phyloP scores from a whole-genome alignment of 441 rosid genomes.

The Mallotus repandus region DNA sequence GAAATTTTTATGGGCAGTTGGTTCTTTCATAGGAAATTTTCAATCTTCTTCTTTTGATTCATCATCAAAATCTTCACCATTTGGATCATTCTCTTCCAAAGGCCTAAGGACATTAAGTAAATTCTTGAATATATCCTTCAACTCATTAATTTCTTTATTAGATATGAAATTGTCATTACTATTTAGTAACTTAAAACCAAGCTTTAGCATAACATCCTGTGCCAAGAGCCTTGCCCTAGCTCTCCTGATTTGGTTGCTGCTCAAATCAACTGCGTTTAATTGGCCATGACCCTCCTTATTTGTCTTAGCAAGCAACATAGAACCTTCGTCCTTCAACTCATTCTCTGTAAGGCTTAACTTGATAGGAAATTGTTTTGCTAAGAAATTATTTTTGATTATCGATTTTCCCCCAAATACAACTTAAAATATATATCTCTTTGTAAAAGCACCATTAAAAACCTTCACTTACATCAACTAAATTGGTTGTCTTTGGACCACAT shows the following conservation, averaged over 20 bases:
- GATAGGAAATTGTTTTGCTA: conserved; percentile 46
- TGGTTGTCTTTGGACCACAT: too few species aligned
- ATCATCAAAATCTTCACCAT: conserved; percentile 71
- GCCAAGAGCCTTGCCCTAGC: conserved; percentile 79
- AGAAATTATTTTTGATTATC: too few species aligned
- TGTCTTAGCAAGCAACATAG: conserved; percentile 62
- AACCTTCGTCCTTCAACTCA: conserved; percentile 84
- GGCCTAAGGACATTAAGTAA: conserved; percentile 57
- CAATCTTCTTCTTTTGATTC: conserved; percentile 52
- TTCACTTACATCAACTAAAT: too few species aligned
- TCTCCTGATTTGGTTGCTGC: conserved; percentile 61
- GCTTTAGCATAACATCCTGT: conserved; percentile 57
- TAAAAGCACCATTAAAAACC: too few species aligned
- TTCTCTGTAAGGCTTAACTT: conserved; percentile 82
- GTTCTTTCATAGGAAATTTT: conserved; percentile 53
- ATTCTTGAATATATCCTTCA: conserved; percentile 66
- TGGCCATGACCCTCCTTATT: conserved; percentile 57
- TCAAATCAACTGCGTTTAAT: conserved; percentile 68
- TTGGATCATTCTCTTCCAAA: conserved; percentile 90
- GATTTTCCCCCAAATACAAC: too few species aligned
- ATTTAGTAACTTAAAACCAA: conserved; percentile 67
- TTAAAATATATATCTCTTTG: too few species aligned
- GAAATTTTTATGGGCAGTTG: background rate
- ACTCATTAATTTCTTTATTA: conserved; percentile 89
- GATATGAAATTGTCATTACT: conserved; percentile 77